Evolutionary conservation across 1,139 yeast genomes (phyloP), one percentile per base, ranked within the genome.

Genomic region (Yamadazyma songkhlaensis): DNA sequence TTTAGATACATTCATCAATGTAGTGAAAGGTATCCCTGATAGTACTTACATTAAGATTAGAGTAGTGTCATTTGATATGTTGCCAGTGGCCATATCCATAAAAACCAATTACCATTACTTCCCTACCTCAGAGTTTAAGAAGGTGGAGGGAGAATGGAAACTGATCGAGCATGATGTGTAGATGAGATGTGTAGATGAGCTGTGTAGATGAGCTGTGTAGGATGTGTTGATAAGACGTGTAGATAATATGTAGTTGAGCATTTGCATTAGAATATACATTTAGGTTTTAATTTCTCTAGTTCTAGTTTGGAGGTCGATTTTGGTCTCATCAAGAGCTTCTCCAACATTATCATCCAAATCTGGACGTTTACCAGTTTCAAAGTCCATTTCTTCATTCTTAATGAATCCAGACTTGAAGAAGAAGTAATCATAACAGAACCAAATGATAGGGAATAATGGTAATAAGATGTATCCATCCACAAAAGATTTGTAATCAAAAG

Each of bases 21-120:
- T 77, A 29, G 84, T 85, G 10, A 75, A 74, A 47, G 61, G 69
- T 9, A 82, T 87, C 36, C 84, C 89, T 1, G 95, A 88, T 52
- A 78, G 81, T 47, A 79, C 90, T 3, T 89, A 89, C 52, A 84
- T 87, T 49, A 85, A 88, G 55, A 66, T 89, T 46, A 76, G 96
- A 48, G 64, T 85, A 34, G 92, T 88, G 32, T 81, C 95, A 0
- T 87, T 84, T 59, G 96, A 89, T 50, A 83, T 83, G 45, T 80
- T 87, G 17, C 96, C 96, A 10, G 77, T 81, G 50, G 96, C 96
- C 2, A 81, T 84, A 39, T 83, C 96, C 1, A 62, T 89, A 52
- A 88, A 88, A 60, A 87, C 95, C 1, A 87, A 87, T 57, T 86
- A 87, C 53, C 97, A 89, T 56, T 90, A 89, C 56, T 89, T 86